Evolutionary conservation across 1,284 basidiomycete species (phyloP).

Genomic region (Phylloboletellus chloephorus): DNA sequence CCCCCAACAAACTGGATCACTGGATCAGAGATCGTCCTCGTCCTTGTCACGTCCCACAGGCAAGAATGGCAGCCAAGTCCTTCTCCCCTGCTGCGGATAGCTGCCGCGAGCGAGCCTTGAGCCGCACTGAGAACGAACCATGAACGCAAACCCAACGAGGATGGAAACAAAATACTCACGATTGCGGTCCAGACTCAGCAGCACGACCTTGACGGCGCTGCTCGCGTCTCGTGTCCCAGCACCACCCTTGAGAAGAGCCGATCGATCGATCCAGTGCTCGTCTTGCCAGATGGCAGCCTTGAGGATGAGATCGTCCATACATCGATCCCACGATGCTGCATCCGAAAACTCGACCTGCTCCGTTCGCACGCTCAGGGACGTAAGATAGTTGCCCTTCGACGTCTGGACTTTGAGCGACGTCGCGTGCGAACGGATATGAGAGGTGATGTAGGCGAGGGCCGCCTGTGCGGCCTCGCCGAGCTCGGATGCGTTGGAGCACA

Average conservation of each 20-base stretch:
- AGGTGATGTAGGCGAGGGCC: conserved; percentile 72
- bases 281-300: conserved; percentile 89
- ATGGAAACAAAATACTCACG: conserved; percentile 44
- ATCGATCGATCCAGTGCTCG: conserved; percentile 87
- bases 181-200: conserved; percentile 91
- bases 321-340: conserved; percentile 57
- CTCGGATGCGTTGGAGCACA: conserved; percentile 58
- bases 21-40: conserved; percentile 2
- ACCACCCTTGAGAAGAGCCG: conserved; percentile 54
- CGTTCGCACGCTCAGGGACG: conserved; percentile 75
- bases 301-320: conserved; percentile 93
- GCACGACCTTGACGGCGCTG: conserved; percentile 72
- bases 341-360: conserved; percentile 79
- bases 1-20: conserved; percentile 8
- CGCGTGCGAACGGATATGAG: conserved; percentile 71
- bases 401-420: conserved; percentile 90
- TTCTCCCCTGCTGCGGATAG: conserved; percentile 73
- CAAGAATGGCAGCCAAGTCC: conserved; percentile 63
- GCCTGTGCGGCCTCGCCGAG: conserved; percentile 69
- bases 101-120: conserved; percentile 79
- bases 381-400: conserved; percentile 89
- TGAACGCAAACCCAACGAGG: conserved; percentile 17
- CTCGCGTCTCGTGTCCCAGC: conserved; percentile 33
- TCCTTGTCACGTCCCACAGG: conserved; percentile 32
- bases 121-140: conserved; percentile 49